These are phyloP conservation scores for Leishmania turanica DNA, from an alignment of 208 protist species.

Conservation along the genomic window DNA sequence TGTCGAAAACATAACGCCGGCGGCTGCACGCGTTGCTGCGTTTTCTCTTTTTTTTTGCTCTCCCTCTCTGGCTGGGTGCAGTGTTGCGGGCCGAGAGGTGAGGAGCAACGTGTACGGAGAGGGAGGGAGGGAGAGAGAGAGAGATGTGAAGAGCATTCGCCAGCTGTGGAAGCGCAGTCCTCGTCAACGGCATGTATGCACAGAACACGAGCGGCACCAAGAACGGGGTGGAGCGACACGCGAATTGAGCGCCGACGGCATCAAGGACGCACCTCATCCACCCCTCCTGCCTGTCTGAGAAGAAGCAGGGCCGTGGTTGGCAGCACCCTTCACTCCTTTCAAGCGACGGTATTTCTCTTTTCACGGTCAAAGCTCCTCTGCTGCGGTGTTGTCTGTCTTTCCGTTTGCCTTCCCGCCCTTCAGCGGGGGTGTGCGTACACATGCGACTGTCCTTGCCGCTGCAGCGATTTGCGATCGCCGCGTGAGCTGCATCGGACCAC, in stretches of 20 bases:
- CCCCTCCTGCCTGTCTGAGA: not conserved
- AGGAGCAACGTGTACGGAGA: not conserved
- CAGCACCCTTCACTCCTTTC: not conserved
- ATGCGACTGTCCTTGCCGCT: not conserved
- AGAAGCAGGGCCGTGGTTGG: not conserved
- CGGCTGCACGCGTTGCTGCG: not conserved
- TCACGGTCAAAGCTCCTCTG: not conserved
- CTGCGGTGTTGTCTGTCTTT: not conserved
- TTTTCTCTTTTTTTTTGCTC: not conserved
- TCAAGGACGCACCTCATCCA: not conserved
- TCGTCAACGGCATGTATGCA: not conserved
- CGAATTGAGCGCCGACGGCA: not conserved
- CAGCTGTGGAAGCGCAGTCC: not conserved
- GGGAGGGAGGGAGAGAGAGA: not conserved
- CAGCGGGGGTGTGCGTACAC: not conserved
- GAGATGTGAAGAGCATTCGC: not conserved
- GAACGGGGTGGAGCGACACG: not conserved
- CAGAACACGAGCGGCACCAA: not conserved
- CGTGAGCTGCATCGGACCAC: not conserved
- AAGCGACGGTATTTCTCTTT: not conserved
- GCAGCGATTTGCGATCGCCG: not conserved
- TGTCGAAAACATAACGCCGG: constrained; percentile 18
- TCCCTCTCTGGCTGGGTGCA: not conserved
- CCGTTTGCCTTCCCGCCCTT: not conserved
- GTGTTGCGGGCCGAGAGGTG: not conserved